A percentile compares a stretch with the other conserved stretches of the same genome.
These are phyloP conservation scores for Peniophora sp. DNA, from an alignment of 1,284 basidiomycete genomes.

Conservation along the genomic window DNA sequence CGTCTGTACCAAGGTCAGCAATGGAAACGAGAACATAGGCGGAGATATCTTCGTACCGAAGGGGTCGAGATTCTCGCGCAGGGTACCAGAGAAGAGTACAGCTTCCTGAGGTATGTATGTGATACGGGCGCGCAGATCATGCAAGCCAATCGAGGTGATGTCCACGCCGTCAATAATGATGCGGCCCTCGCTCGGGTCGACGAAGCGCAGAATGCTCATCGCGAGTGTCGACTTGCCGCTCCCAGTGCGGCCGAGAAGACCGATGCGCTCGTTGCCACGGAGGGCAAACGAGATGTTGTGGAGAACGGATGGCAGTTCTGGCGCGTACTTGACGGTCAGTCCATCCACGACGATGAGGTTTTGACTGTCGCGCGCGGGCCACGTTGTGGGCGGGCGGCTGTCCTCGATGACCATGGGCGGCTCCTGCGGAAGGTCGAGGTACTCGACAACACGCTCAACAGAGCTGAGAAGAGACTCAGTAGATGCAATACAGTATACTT, in stretches of 20 bases:
- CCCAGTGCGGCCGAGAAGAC: constrained; percentile 62
- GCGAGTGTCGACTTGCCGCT: constrained; percentile 79
- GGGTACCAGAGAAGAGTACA: constrained; percentile 79
- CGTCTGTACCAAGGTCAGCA: constrained; percentile 31
- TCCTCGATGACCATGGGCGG: constrained; percentile 65
- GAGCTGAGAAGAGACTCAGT: constrained; percentile 34
- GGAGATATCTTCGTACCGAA: constrained; percentile 44
- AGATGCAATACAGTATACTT: background rate
- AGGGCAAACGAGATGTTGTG: constrained; percentile 65
- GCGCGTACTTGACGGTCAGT: constrained; percentile 75
- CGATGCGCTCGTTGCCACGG: constrained; percentile 59
- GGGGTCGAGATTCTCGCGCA: constrained; percentile 84
- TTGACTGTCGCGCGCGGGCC: constrained; percentile 69
- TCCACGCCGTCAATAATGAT: constrained; percentile 88
- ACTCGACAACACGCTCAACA: constrained; percentile 86
- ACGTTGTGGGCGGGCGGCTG: constrained; percentile 72
- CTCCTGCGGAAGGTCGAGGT: constrained; percentile 83
- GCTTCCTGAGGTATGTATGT: constrained; percentile 80
- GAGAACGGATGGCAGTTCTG: constrained; percentile 79
- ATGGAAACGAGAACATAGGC: background rate
- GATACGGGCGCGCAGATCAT: constrained; percentile 73
- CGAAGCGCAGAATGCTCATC: constrained; percentile 83
- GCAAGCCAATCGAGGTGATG: constrained; percentile 79
- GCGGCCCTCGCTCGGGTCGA: constrained; percentile 73
- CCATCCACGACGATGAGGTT: constrained; percentile 46